Evolutionary conservation across 768 basidiomycete genomes (phyloP).

Genomic region (Suillus subalutaceus): DNA sequence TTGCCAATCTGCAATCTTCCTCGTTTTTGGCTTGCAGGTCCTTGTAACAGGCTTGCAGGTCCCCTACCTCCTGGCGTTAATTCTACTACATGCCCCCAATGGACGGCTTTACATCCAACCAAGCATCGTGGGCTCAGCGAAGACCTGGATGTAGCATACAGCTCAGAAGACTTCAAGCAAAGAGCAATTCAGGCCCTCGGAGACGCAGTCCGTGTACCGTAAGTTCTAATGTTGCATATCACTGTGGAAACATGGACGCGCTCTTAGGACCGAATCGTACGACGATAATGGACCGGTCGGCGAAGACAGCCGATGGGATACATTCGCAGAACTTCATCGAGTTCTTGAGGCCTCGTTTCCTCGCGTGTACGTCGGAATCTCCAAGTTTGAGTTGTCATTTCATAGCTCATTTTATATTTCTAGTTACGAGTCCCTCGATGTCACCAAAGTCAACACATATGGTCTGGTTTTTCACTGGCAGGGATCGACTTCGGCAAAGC

Average conservation of each 20-base stretch:
- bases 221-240: conserved; percentile 13
- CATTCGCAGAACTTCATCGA: conserved; percentile 17
- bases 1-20: background rate
- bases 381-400: background rate
- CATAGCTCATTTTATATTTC: background rate
- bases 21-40: background rate
- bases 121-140: conserved; percentile 30
- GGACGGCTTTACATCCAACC: conserved; percentile 27
- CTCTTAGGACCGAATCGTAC: conserved; percentile 45
- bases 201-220: conserved; percentile 42
- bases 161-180: conserved; percentile 35
- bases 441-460: conserved; percentile 61
- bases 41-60: background rate
- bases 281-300: conserved; percentile 48
- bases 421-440: conserved; percentile 49
- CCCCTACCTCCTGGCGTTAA: conserved; percentile 7
- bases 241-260: background rate
- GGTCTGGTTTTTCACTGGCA: conserved; percentile 60
- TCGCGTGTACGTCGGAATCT: conserved; percentile 45
- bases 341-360: conserved; percentile 49
- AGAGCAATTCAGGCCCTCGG: conserved; percentile 33
- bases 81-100: conserved; percentile 34
- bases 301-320: conserved; percentile 39
- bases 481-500: conserved; percentile 53
- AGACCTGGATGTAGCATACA: conserved; percentile 30